Evolutionary conservation across 129 eudicot species (phyloP).

Genomic region (Logfia minima): DNA sequence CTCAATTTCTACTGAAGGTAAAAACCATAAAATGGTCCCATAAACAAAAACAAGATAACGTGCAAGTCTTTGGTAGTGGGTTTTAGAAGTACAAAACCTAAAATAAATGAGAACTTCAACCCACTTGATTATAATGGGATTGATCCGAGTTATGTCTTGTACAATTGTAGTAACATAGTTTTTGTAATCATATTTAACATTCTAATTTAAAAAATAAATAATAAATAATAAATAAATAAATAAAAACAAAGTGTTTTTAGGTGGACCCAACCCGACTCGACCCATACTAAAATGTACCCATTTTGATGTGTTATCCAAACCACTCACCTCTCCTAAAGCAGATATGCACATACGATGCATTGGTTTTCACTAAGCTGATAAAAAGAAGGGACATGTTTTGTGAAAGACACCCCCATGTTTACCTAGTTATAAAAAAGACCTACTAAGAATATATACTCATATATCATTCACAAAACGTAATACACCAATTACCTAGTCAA

Average conservation of each 20-base stretch:
- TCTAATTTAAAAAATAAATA: neutral
- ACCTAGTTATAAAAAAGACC: neutral
- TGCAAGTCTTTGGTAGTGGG: neutral
- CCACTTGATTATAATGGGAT: neutral
- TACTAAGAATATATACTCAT: neutral
- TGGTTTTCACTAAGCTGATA: neutral
- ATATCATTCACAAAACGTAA: neutral
- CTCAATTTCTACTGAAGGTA: neutral
- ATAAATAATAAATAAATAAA: neutral
- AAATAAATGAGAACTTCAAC: neutral
- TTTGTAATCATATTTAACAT: neutral
- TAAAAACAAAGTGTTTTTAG: neutral
- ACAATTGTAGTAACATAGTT: neutral
- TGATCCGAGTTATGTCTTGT: neutral
- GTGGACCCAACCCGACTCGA: neutral
- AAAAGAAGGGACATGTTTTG: neutral
- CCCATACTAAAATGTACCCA: neutral
- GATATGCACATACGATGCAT: neutral
- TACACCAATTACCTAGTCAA: conserved; percentile 43
- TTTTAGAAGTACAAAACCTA: neutral
- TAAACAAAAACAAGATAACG: neutral
- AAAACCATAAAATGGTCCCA: neutral
- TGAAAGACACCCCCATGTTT: neutral
- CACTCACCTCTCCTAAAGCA: conserved; percentile 13
- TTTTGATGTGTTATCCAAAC: neutral